A percentile compares a stretch with the other conserved stretches of the same genome.
phyloP scores from a whole-genome alignment of 163 green algal genomes.

The Prototheca stagnorum region DNA sequence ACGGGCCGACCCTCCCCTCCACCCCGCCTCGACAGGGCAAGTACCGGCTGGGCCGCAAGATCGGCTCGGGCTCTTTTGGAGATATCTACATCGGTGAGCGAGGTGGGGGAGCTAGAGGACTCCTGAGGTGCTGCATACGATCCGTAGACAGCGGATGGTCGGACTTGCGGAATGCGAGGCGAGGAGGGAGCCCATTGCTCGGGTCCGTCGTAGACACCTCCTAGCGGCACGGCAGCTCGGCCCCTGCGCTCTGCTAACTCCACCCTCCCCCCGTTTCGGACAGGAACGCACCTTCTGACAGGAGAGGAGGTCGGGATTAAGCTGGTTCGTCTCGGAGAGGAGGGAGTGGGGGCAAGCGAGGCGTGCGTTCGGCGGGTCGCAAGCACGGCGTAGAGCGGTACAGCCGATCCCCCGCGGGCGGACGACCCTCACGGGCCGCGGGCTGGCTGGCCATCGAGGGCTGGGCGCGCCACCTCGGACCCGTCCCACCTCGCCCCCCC shows the following conservation, averaged over 20 bases:
- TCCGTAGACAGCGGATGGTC: too few relatives aligned
- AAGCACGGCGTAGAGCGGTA: not conserved
- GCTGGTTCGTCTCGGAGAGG: slow-evolving; percentile 46
- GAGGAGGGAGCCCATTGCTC: too few relatives aligned
- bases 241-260: too few relatives aligned
- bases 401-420: not conserved
- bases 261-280: too few relatives aligned
- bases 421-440: not conserved
- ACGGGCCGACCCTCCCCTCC: too few relatives aligned
- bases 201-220: too few relatives aligned
- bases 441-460: not conserved
- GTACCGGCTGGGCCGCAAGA: slow-evolving; percentile 83
- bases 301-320: slow-evolving; percentile 94
- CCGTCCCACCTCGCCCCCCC: not conserved
- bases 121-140: too few relatives aligned
- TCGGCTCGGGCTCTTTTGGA: slow-evolving; percentile 83
- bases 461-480: not conserved
- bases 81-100: slow-evolving; percentile 87
- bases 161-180: too few relatives aligned
- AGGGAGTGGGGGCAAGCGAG: too few relatives aligned
- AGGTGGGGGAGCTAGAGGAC: too few relatives aligned
- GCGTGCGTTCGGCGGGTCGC: too few relatives aligned
- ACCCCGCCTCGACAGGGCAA: slow-evolving; percentile 23
- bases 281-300: slow-evolving; percentile 83
- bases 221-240: too few relatives aligned